Evolutionary conservation across 768 basidiomycete genomes (phyloP).

Genomic region (Phaffia australis): DNA sequence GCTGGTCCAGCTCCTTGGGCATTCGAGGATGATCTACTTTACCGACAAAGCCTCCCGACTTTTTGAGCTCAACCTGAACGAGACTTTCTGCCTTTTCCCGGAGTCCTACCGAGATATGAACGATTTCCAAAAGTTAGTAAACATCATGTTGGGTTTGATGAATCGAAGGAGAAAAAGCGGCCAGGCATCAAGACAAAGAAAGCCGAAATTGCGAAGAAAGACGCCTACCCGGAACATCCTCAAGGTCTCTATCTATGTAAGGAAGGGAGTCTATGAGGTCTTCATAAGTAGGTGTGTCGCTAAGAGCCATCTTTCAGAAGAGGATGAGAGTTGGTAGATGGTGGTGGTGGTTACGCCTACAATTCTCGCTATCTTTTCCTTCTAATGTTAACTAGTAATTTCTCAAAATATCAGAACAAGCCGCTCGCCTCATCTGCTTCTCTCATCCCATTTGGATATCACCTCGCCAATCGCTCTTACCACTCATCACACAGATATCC

Average conservation of each 20-base stretch:
- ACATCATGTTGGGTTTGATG: neutral
- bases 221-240: constrained; percentile 18
- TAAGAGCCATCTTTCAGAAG: neutral
- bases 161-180: neutral
- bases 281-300: neutral
- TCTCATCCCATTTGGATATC: too few relatives aligned
- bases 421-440: too few relatives aligned
- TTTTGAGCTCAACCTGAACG: constrained; percentile 1
- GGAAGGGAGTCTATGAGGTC: constrained; percentile 24
- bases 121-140: neutral
- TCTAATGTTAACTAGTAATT: too few relatives aligned
- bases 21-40: constrained; percentile 10
- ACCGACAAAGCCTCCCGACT: constrained; percentile 3
- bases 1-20: constrained; percentile 8
- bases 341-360: too few relatives aligned
- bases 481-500: too few relatives aligned
- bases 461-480: too few relatives aligned
- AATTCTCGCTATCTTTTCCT: too few relatives aligned
- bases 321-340: too few relatives aligned
- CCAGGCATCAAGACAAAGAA: neutral
- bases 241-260: constrained; percentile 24
- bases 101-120: neutral
- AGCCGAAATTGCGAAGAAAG: neutral
- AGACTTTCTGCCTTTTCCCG: constrained; percentile 20
- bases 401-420: too few relatives aligned